A percentile compares a stretch with the other conserved stretches of the same genome.
Evolutionary conservation across 2,329 filamentous ascomycete species (phyloP).

Genomic region (Fusarium fujikuroi): DNA sequence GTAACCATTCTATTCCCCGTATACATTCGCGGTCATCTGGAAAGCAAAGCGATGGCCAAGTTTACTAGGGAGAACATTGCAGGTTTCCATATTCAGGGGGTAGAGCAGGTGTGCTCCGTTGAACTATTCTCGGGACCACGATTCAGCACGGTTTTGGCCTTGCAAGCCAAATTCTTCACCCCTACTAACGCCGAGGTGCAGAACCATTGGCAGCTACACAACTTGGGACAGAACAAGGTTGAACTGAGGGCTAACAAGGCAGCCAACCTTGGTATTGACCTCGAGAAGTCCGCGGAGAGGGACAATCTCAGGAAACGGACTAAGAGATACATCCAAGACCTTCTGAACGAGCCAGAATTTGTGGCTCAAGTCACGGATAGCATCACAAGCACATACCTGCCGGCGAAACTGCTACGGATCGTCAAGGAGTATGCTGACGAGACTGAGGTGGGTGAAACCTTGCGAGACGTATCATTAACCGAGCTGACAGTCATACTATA

Average conservation of each 20-base stretch:
- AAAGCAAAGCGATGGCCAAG: slow-evolving; percentile 59
- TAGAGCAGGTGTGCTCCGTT: slow-evolving; percentile 55
- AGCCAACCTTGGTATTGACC: slow-evolving; percentile 63
- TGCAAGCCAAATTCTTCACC: slow-evolving; percentile 64
- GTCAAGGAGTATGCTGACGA: slow-evolving; percentile 60
- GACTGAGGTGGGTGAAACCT: slow-evolving; percentile 53
- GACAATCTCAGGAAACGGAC: slow-evolving; percentile 59
- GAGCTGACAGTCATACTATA: slow-evolving; percentile 39
- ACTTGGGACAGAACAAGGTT: slow-evolving; percentile 50
- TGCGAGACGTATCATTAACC: slow-evolving; percentile 15
- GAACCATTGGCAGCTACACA: slow-evolving; percentile 61
- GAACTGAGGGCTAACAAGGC: slow-evolving; percentile 56
- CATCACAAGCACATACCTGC: slow-evolving; percentile 57
- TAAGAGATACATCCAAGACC: slow-evolving; percentile 61
- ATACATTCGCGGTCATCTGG: slow-evolving; percentile 63
- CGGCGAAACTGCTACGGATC: slow-evolving; percentile 58
- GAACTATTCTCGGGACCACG: slow-evolving; percentile 60
- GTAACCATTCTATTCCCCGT: slow-evolving; percentile 62
- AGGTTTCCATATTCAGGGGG: slow-evolving; percentile 55
- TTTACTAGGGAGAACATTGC: slow-evolving; percentile 63
- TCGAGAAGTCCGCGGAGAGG: slow-evolving; percentile 53
- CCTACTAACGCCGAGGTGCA: slow-evolving; percentile 59
- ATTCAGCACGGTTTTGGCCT: slow-evolving; percentile 58
- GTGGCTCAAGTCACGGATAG: slow-evolving; percentile 62
- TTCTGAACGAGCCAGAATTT: slow-evolving; percentile 60